Evolutionary conservation across 768 basidiomycete species (phyloP), one percentile per base, ranked within the genome.

Genomic region (Tylopilus cervinicoccineus): DNA sequence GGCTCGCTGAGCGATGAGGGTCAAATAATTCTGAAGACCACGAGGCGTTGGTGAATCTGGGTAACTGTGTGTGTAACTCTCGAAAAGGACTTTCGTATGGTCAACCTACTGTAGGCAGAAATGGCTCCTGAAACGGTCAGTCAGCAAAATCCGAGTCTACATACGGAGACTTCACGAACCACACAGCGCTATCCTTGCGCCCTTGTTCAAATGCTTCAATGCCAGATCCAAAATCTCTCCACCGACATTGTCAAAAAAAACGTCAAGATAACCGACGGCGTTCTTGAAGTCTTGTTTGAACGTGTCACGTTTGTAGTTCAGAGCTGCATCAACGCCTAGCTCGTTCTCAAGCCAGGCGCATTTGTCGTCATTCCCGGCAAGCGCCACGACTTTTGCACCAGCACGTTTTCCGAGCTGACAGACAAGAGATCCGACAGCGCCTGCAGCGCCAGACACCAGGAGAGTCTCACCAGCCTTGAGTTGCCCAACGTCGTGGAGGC

Each of bases 361-460:
- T 65, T 98, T 98, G 17, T 91, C 89, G 7, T 74, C 61, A 1
- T 81, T 80, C 22, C 95, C 93, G 0, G 93, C 93, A 58, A 96
- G 88, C 11, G 83, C 95, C 51, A 90, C 82, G 38, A 97, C 93
- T 47, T 78, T 85, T 40, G 88, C 88, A 48, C 86, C 91, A 11
- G 75, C 70, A 24, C 79, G 74, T 65, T 90, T 91, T 38, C 87
- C 92, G 17, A 93, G 74, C 56, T 93, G 92, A 67, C 91, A 93
- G 12, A 75, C 88, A 47, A 90, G 65, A 10, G 83, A 78, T n/a
- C 93, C 91, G 10, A 90, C 88, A 1, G 93, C 84, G 10, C 93
- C 94, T 9, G 95, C 94, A 2, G 94, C 94, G 17, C 92, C 94
- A 1, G 90, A 90, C 11, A 86, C 86, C 20, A 97, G 77, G 41